phyloP scores from a whole-genome alignment of 805 yeast genomes.

The Ogataea ganodermae region DNA sequence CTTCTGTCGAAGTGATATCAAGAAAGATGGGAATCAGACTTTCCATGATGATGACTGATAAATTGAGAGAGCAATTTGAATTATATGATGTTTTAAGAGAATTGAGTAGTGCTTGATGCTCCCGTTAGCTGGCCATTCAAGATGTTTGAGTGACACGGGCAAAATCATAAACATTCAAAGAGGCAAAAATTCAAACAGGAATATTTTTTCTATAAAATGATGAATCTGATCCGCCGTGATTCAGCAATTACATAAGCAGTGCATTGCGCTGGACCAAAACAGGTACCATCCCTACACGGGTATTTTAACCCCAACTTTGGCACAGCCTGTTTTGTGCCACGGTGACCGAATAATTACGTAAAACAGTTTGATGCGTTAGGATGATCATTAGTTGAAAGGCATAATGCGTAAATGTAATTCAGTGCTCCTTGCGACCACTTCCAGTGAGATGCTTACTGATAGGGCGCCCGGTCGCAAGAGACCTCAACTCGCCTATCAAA shows the following conservation, averaged over 20 bases:
- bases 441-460: not conserved
- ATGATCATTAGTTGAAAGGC: not conserved
- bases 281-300: too few relatives aligned
- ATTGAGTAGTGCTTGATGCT: not conserved
- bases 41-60: slow-evolving; percentile 20
- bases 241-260: not conserved
- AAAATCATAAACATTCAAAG: slow-evolving; percentile 1
- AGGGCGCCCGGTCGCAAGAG: not conserved
- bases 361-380: not conserved
- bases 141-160: not conserved
- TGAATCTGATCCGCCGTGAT: not conserved
- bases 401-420: not conserved
- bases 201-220: not conserved
- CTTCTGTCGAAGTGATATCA: slow-evolving; percentile 78
- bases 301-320: too few relatives aligned
- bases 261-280: too few relatives aligned
- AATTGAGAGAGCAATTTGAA: not conserved
- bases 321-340: too few relatives aligned
- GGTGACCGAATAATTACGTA: too few relatives aligned
- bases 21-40: slow-evolving; percentile 70
- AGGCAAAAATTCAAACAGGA: slow-evolving; percentile 13
- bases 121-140: too few relatives aligned
- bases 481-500: slow-evolving; percentile 11
- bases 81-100: not conserved
- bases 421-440: not conserved